Percentiles rank a stretch among this genome's conserved stretches.
These are phyloP conservation scores for Prunella vulgaris DNA, from an alignment of 257 asterid genomes.

Conservation along the genomic window DNA sequence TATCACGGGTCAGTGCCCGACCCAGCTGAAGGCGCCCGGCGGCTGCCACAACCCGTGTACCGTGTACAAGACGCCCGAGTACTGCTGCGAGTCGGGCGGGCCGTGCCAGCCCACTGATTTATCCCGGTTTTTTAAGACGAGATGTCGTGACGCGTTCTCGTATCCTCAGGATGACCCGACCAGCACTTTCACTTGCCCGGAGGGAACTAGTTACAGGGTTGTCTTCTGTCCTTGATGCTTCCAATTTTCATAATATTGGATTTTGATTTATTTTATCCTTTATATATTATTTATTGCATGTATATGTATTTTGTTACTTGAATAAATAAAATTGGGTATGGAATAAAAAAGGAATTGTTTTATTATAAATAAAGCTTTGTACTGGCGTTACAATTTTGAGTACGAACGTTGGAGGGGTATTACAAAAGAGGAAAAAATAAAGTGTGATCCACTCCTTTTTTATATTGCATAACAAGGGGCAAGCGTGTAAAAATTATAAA, in stretches of 20 bases:
- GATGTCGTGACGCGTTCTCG: constrained; percentile 56
- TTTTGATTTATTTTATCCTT: neutral
- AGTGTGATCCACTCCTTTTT: too few species aligned
- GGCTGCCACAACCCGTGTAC: constrained; percentile 77
- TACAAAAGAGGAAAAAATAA: too few species aligned
- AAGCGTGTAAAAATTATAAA: too few species aligned
- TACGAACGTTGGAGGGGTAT: too few species aligned
- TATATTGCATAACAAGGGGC: too few species aligned
- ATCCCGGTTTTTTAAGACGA: constrained; percentile 55
- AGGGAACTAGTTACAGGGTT: constrained; percentile 39
- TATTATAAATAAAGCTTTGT: too few species aligned
- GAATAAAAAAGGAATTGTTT: too few species aligned
- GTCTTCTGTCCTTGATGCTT: constrained; percentile 41
- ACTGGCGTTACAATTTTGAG: too few species aligned
- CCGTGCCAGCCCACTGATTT: constrained; percentile 43
- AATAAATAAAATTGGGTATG: too few species aligned
- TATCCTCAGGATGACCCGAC: constrained; percentile 54
- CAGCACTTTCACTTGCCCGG: constrained; percentile 46
- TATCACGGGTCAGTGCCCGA: constrained; percentile 51
- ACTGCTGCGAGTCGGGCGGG: constrained; percentile 53
- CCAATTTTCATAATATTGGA: neutral
- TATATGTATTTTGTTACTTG: neutral
- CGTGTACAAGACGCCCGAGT: constrained; percentile 46
- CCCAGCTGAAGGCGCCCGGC: constrained; percentile 37
- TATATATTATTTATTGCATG: neutral